Percentiles rank a stretch among this genome's conserved stretches.
Conservation (phyloP, 2,329 filamentous ascomycete species). For the Lachnum nothofagi region DNA sequence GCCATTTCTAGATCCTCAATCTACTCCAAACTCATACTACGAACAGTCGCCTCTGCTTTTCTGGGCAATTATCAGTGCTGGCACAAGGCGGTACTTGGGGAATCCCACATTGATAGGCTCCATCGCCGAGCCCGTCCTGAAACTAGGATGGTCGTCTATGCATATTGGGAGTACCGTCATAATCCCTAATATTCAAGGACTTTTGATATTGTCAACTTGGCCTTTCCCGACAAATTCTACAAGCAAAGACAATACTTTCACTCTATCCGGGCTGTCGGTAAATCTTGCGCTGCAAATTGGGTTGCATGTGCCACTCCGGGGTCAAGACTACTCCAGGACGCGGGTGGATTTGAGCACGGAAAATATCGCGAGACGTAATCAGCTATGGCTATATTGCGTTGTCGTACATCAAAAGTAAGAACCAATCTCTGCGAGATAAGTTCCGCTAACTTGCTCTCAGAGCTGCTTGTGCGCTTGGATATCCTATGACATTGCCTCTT, state of each 20-base stretch:
- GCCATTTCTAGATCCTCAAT: slow-evolving; percentile 10
- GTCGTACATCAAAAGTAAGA: slow-evolving; percentile 15
- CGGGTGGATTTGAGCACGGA: slow-evolving; percentile 9
- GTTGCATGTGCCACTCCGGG: slow-evolving; percentile 13
- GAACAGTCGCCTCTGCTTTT: slow-evolving; percentile 13
- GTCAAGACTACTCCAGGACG: slow-evolving; percentile 14
- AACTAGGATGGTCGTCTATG: slow-evolving; percentile 12
- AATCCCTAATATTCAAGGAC: slow-evolving; percentile 15
- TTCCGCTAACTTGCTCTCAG: neutral
- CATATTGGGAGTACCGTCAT: slow-evolving; percentile 10
- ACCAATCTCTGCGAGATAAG: neutral
- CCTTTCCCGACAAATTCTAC: slow-evolving; percentile 12
- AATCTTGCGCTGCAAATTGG: slow-evolving; percentile 14
- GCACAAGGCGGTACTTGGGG: slow-evolving; percentile 6
- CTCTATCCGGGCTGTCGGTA: slow-evolving; percentile 10
- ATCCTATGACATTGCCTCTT: slow-evolving; percentile 12
- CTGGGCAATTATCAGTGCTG: slow-evolving; percentile 14
- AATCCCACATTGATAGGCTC: slow-evolving; percentile 8
- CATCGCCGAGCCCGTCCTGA: slow-evolving; percentile 5
- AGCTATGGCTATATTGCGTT: slow-evolving; percentile 13
- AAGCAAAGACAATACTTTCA: slow-evolving; percentile 13
- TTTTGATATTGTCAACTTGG: slow-evolving; percentile 13
- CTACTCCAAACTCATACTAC: slow-evolving; percentile 11
- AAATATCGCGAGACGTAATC: slow-evolving; percentile 5
- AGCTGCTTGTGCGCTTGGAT: slow-evolving; percentile 13